Percentiles rank a stretch among this genome's conserved stretches.
Evolutionary conservation across 1,284 basidiomycete genomes (phyloP).

Genomic region (Sporisorium exsertum): DNA sequence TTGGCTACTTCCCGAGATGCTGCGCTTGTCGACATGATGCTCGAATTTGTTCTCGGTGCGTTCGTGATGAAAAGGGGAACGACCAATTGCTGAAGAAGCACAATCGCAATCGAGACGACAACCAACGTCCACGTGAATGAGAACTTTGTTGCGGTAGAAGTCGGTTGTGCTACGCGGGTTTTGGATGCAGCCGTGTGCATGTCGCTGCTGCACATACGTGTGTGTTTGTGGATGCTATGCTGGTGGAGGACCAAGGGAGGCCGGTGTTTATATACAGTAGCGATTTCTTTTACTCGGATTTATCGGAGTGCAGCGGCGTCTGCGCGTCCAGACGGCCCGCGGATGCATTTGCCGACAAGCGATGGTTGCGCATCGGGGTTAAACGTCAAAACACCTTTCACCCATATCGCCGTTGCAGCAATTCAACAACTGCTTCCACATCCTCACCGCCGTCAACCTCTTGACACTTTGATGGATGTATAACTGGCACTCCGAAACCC

Average conservation of each 20-base stretch:
- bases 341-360: too few species aligned
- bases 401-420: conserved; percentile 7
- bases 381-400: neutral
- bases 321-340: neutral
- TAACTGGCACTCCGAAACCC: too few species aligned
- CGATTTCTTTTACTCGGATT: too few species aligned
- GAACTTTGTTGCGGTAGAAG: neutral
- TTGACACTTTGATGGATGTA: too few species aligned
- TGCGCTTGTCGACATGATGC: conserved; percentile 2
- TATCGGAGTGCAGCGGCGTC: too few species aligned
- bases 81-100: conserved; percentile 10
- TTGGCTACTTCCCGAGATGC: conserved; percentile 79
- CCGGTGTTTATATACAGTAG: neutral
- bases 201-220: neutral
- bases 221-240: neutral
- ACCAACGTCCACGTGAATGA: conserved; percentile 1
- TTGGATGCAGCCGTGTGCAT: neutral
- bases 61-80: neutral
- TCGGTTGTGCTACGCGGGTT: neutral
- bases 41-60: neutral
- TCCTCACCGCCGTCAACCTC: too few species aligned
- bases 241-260: neutral
- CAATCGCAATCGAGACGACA: neutral
- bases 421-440: too few species aligned
- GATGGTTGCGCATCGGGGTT: neutral